Evolutionary conservation across 108 stramenopile genomes (phyloP).

Genomic region (Pseudonitzschia multiseries): DNA sequence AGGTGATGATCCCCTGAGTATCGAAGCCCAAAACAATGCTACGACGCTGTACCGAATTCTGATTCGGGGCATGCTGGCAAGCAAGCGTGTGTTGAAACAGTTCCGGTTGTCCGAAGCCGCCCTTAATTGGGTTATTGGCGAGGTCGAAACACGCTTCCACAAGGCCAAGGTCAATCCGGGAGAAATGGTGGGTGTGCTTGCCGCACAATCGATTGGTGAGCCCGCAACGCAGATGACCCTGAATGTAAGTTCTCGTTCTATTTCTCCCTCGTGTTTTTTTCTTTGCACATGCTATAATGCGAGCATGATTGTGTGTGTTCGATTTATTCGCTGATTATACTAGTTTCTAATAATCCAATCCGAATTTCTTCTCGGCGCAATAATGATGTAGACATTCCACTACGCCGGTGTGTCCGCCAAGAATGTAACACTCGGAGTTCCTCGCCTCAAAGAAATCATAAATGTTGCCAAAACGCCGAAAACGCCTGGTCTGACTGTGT

Average conservation of each 20-base stretch:
- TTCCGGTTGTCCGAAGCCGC: slow-evolving; percentile 89
- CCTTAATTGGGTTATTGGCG: slow-evolving; percentile 88
- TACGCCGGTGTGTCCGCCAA: slow-evolving; percentile 98
- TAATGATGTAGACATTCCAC: slow-evolving; percentile 94
- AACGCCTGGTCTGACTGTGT: slow-evolving; percentile 94
- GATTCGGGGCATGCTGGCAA: slow-evolving; percentile 83
- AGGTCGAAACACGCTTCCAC: slow-evolving; percentile 90
- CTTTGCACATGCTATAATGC: not conserved
- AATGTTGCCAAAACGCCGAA: slow-evolving; percentile 96
- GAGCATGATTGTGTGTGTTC: not conserved
- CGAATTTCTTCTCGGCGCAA: slow-evolving; percentile 1
- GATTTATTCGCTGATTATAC: not conserved
- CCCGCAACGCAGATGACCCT: slow-evolving; percentile 99
- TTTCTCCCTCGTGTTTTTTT: not conserved
- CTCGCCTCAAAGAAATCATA: slow-evolving; percentile 97
- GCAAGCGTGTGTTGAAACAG: slow-evolving; percentile 87
- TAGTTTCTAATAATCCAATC: no score
- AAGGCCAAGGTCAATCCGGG: slow-evolving; percentile 91
- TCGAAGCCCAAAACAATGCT: slow-evolving; percentile 95
- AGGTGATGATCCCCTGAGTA: slow-evolving; percentile 85
- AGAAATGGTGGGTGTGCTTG: slow-evolving; percentile 98
- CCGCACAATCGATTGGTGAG: slow-evolving; percentile 98
- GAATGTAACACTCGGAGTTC: slow-evolving; percentile 99
- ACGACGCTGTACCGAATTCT: slow-evolving; percentile 92
- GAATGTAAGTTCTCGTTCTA: slow-evolving; percentile 43